Percentiles rank a stretch among this genome's conserved stretches.
These are phyloP conservation scores for Spathaspora girioi DNA, from an alignment of 805 yeast species.

Conservation along the genomic window DNA sequence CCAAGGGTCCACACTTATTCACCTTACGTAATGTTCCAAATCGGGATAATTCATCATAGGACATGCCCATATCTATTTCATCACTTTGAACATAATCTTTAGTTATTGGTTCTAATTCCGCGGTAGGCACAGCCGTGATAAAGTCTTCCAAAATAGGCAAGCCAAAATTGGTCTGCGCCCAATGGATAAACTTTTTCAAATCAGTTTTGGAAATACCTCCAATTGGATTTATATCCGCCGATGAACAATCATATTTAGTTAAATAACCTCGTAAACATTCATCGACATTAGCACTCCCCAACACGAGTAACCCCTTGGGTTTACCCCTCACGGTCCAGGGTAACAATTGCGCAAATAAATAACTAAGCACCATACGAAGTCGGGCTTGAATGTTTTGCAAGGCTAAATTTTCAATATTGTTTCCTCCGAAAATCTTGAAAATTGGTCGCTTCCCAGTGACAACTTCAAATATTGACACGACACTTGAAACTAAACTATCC, in stretches of 20 bases:
- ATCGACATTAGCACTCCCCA: constrained; percentile 97
- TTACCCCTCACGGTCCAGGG: constrained; percentile 85
- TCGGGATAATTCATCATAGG: constrained; percentile 86
- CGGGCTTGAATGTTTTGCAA: constrained; percentile 96
- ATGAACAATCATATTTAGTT: constrained; percentile 95
- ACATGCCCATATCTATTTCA: constrained; percentile 97
- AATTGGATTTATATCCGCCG: constrained; percentile 96
- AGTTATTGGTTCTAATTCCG: constrained; percentile 96
- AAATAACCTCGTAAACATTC: constrained; percentile 93
- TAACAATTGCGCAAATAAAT: constrained; percentile 86
- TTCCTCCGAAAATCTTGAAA: constrained; percentile 91
- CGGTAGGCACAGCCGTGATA: constrained; percentile 92
- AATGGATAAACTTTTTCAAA: constrained; percentile 77
- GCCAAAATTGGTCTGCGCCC: constrained; percentile 66
- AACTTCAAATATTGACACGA: constrained; percentile 72
- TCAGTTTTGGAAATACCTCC: constrained; percentile 98
- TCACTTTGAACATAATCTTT: constrained; percentile 90
- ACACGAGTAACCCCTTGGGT: constrained; percentile 72
- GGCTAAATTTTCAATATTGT: constrained; percentile 87
- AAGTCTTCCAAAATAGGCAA: constrained; percentile 77
- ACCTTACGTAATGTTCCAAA: constrained; percentile 91
- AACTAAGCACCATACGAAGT: constrained; percentile 89
- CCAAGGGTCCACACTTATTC: constrained; percentile 93
- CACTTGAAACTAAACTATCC: constrained; percentile 77
- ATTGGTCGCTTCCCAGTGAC: constrained; percentile 90